A percentile compares a stretch with the other conserved stretches of the same genome.
Conservation (phyloP, 2,329 filamentous ascomycete genomes). For the Penicillium janthinellum region DNA sequence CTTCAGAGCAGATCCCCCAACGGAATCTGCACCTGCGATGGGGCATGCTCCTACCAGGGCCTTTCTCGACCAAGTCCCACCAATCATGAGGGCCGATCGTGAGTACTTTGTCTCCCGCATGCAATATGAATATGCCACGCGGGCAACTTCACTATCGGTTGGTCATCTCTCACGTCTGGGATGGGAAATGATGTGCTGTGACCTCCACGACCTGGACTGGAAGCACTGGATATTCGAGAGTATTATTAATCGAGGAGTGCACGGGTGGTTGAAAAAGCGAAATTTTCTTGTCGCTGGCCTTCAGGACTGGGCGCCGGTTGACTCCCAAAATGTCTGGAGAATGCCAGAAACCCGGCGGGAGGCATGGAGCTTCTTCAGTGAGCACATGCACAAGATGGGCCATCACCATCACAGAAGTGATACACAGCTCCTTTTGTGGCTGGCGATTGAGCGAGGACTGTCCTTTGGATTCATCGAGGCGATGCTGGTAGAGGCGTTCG, state of each 20-base stretch:
- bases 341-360: neutral
- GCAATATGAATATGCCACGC: neutral
- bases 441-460: neutral
- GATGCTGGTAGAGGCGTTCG: neutral
- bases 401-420: too few species aligned
- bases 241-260: neutral
- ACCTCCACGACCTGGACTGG: neutral
- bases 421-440: neutral
- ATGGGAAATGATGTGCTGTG: neutral
- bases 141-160: neutral
- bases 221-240: neutral
- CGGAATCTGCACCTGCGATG: too few species aligned
- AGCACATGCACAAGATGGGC: too few species aligned
- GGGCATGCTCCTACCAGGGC: neutral
- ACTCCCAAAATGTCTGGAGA: neutral
- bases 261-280: neutral
- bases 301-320: neutral
- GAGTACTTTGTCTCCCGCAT: neutral
- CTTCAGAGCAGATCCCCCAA: too few species aligned
- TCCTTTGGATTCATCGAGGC: neutral
- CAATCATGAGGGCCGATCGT: neutral
- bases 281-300: neutral
- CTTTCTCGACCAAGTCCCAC: neutral
- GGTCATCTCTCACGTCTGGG: neutral
- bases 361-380: neutral